Conservation (phyloP, 352 stramenopile genomes). For the Phytophthora megakarya region DNA sequence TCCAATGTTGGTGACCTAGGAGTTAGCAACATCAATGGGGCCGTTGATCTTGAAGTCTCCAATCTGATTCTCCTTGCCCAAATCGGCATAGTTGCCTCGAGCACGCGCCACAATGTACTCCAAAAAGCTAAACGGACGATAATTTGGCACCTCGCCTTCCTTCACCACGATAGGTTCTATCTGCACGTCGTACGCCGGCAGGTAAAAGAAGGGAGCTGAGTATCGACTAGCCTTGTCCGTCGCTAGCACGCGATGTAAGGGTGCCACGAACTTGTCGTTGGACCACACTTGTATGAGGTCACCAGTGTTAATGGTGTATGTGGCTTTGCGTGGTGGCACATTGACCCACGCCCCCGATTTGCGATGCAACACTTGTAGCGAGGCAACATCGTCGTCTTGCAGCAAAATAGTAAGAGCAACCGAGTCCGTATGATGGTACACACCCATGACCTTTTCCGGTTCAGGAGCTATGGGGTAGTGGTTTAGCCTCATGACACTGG, state of each 20-base stretch:
- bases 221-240: constrained; percentile 44
- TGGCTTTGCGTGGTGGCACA: constrained; percentile 45
- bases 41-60: constrained; percentile 27
- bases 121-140: constrained; percentile 85
- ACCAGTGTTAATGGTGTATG: constrained; percentile 65
- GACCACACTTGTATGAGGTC: constrained; percentile 72
- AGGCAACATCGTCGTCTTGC: constrained; percentile 66
- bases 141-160: constrained; percentile 47
- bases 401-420: constrained; percentile 65
- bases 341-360: constrained; percentile 51
- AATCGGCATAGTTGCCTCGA: constrained; percentile 91
- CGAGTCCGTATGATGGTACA: constrained; percentile 68
- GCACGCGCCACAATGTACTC: constrained; percentile 90
- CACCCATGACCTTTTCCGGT: constrained; percentile 53
- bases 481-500: constrained; percentile 91
- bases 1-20: background rate
- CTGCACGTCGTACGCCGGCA: constrained; percentile 64
- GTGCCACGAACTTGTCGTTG: constrained; percentile 56
- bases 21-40: constrained; percentile 17
- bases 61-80: constrained; percentile 80
- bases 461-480: constrained; percentile 84
- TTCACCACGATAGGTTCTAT: constrained; percentile 70
- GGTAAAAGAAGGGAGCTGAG: constrained; percentile 72
- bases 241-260: constrained; percentile 57
- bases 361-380: constrained; percentile 60